Evolutionary conservation across 1,284 basidiomycete species (phyloP), one percentile per base, ranked within the genome.

Genomic region (Singerocomus inundabilis): DNA sequence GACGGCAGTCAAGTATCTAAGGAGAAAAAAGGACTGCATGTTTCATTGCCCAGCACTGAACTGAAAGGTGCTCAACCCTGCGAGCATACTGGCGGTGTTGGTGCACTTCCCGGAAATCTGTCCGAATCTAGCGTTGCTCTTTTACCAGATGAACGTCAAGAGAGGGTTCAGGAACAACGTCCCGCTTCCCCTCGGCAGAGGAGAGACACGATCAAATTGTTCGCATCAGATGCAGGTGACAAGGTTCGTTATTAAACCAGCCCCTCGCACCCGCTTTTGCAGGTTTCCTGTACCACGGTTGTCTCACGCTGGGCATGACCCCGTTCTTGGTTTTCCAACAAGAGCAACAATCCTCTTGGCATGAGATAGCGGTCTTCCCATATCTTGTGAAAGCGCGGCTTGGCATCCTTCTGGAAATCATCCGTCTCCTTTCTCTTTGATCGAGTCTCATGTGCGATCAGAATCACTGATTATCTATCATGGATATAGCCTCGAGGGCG

Each of bases 121-220:
- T 69, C 64, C 6, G 64, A 66, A 41, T 66, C 66, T 8, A 65
- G 61, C 3, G 65, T 66, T 4, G 64, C 66, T 16, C 52, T 69
- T 21, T 50, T 66, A 13, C 64, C 68, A 6, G 68, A 70, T 3
- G 68, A 66, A 9, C 66, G 67, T n/a, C 28, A 49, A 51, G 54
- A 58, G 28, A 50, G 37, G 2, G 30, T 7, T 5, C 46, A 48
- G 24, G 49, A 44, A 26, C 30, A n/a, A 11, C 46, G 6, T 5
- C 12, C 49, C 2, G 24, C 37, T 30, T 38, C 42, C 11, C 52
- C 46, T 36, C 45, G 49, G 18, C 52, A 50, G 41, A 62, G 49
- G 30, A 54, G 62, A 36, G 58, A 51, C 30, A 64, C 63, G 2
- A 44, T 66, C 15, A 62, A 51, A 29, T 48, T 39, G 2, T 16